Base-by-base conservation (phyloP, 2,329 filamentous ascomycete genomes). In the Calonectria leucothoes region DNA sequence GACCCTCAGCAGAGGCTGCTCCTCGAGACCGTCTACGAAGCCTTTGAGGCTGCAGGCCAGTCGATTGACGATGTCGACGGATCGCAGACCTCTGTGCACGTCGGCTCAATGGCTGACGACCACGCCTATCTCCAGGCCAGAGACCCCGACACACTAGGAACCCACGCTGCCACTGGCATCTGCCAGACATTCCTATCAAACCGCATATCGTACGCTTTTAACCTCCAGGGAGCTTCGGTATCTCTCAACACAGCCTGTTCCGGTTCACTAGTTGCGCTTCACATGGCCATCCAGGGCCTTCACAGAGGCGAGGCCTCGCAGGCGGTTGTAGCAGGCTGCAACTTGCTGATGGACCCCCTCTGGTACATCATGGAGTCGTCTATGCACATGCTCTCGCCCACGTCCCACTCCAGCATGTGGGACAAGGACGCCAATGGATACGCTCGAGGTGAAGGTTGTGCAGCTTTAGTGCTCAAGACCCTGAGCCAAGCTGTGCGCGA, bases 201-300 rank as follows among this genome's bases (percentile, higher is more conserved):
- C 35, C 70, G 77, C 20, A 55, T 78, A 6, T 77, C 76, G 0
- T 77, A 76, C 31, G 72, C 77, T 17, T 78, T 75, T 37, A 71
- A 77, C 51, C 70, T 72, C 45, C 69, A 75, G 12, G 79, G 78
- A 0, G 71, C 79, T 0, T 69, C 51, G 14, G 69, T 80, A 57
- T 83, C 82, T 5, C 76, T 86, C 17, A 82, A 86, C 57, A 86
- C 85, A 6, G 85, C 84, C 3, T 87, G 85, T 67, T 85, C 83
- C 0, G 81, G 81, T 6, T 82, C 79, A 55, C 68, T 86, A 6
- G 81, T 84, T 2, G 84, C 83, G 6, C 73, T 84, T 3, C 82
- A 85, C 39, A 63, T 76, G 49, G 70, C 74, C 83, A 37, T 71
- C 15, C 31, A 51, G 25, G 69, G 63, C 3, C 63, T 77, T 3